These are phyloP conservation scores for Pterulicium gracile DNA, from an alignment of 1,284 basidiomycete species.

Conservation along the genomic window DNA sequence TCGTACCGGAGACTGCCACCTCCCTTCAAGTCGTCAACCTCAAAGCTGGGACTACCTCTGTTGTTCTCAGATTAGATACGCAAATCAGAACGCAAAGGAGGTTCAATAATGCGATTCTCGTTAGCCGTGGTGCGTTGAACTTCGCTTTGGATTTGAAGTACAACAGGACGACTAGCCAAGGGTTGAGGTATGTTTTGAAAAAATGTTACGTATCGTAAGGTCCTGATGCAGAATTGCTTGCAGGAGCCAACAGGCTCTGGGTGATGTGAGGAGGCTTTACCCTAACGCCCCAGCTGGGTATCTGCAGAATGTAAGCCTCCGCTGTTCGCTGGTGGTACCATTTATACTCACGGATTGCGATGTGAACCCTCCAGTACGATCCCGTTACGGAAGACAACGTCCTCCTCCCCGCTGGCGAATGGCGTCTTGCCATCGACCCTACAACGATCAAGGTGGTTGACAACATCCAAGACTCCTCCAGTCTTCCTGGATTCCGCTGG, in stretches of 20 bases:
- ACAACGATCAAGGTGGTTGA: constrained; percentile 22
- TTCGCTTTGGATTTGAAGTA: constrained; percentile 25
- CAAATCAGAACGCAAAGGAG: constrained; percentile 22
- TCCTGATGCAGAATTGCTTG: background rate
- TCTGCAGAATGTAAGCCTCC: constrained; percentile 18
- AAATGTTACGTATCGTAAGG: background rate
- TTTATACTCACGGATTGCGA: background rate
- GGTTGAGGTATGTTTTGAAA: constrained; percentile 16
- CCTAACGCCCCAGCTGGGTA: constrained; percentile 23
- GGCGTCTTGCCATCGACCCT: constrained; percentile 27
- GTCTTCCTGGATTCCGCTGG: constrained; percentile 25
- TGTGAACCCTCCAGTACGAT: constrained; percentile 15
- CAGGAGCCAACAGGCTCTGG: constrained; percentile 25
- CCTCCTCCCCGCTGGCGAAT: constrained; percentile 23
- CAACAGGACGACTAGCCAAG: constrained; percentile 21
- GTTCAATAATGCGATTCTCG: constrained; percentile 22
- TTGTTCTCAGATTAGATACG: constrained; percentile 19
- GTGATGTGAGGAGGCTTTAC: constrained; percentile 21
- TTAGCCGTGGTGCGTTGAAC: constrained; percentile 24
- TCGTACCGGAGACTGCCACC: constrained; percentile 18
- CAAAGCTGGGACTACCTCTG: constrained; percentile 17
- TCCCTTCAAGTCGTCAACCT: constrained; percentile 13
- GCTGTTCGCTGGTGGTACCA: background rate
- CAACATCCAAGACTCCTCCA: constrained; percentile 14
- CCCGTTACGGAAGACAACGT: constrained; percentile 25